A percentile compares a stretch with the other conserved stretches of the same genome.
phyloP scores from a whole-genome alignment of 176 grass and related monocot species.

The Cocos nucifera region DNA sequence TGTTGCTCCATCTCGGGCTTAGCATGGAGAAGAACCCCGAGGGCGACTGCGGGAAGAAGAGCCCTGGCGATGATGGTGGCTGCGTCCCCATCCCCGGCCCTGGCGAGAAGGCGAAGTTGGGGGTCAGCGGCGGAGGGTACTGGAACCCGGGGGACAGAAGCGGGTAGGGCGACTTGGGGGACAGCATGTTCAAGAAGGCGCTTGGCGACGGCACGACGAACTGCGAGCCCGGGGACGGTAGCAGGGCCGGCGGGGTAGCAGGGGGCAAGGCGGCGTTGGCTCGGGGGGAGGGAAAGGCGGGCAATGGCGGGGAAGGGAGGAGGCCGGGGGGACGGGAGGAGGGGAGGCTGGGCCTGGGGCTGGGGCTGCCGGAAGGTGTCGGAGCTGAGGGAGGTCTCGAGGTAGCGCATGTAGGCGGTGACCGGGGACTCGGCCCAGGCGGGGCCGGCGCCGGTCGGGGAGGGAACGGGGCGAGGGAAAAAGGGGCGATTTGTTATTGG shows the following conservation, averaged over 20 bases:
- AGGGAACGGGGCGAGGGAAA: conserved; percentile 31
- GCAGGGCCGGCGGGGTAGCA: not conserved
- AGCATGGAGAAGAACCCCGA: conserved; percentile 57
- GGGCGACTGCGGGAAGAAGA: conserved; percentile 62
- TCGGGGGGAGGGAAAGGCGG: conserved; percentile 17
- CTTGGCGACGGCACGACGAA: conserved; percentile 35
- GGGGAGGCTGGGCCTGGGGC: conserved; percentile 5
- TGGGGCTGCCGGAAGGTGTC: conserved; percentile 12
- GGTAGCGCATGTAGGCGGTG: conserved; percentile 78
- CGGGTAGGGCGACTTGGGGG: conserved; percentile 65
- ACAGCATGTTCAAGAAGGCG: conserved; percentile 54
- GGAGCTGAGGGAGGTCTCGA: conserved; percentile 64
- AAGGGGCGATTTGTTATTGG: conserved; percentile 24
- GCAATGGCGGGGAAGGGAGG: conserved; percentile 33
- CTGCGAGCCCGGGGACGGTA: not conserved
- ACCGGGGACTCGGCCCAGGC: conserved; percentile 57
- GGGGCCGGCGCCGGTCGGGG: conserved; percentile 19
- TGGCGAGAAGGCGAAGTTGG: conserved; percentile 70
- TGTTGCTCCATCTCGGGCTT: conserved; percentile 74
- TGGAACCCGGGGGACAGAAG: conserved; percentile 60
- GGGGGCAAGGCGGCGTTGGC: not conserved
- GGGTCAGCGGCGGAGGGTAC: conserved; percentile 38
- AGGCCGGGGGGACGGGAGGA: conserved; percentile 1
- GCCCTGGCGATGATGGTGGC: conserved; percentile 39
- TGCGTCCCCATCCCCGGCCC: conserved; percentile 35